phyloP scores from a whole-genome alignment of 805 yeast genomes.

The Barnettozyma pratensis region DNA sequence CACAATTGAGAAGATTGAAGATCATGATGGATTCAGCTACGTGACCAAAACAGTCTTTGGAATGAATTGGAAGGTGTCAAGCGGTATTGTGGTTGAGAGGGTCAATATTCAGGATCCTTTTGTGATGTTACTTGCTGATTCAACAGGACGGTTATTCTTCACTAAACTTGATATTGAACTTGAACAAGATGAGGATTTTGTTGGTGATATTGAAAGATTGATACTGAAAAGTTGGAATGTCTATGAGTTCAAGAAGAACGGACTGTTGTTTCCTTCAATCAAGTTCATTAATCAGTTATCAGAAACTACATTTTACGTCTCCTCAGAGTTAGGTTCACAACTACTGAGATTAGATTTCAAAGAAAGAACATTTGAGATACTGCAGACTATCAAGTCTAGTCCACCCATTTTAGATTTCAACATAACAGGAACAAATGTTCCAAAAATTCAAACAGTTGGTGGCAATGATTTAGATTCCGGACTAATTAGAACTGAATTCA shows the following conservation, averaged over 20 bases:
- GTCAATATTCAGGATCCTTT: neutral
- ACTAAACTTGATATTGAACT: neutral
- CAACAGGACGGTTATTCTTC: neutral
- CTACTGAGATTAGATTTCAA: slow-evolving; percentile 4
- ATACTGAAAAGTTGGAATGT: slow-evolving; percentile 6
- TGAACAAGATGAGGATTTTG: neutral
- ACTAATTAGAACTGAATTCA: slow-evolving; percentile 18
- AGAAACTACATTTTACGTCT: neutral
- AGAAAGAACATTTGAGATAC: neutral
- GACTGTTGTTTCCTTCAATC: neutral
- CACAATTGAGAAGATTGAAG: neutral
- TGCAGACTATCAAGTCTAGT: neutral
- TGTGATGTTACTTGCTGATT: neutral
- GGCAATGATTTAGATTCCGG: slow-evolving; percentile 19
- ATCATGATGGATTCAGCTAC: neutral
- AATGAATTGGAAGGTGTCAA: slow-evolving; percentile 1
- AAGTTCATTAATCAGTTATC: slow-evolving; percentile 7
- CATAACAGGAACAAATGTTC: slow-evolving; percentile 14
- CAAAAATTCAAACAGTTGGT: slow-evolving; percentile 22
- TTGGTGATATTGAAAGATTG: slow-evolving; percentile 1
- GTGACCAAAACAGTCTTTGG: neutral
- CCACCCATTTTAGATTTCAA: slow-evolving; percentile 23
- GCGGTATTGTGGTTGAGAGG: neutral
- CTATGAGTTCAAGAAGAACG: neutral
- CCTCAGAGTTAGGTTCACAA: slow-evolving; percentile 10